These are phyloP conservation scores for Trichosanthes cucumerina DNA, from an alignment of 306 rosid genomes.

Conservation along the genomic window DNA sequence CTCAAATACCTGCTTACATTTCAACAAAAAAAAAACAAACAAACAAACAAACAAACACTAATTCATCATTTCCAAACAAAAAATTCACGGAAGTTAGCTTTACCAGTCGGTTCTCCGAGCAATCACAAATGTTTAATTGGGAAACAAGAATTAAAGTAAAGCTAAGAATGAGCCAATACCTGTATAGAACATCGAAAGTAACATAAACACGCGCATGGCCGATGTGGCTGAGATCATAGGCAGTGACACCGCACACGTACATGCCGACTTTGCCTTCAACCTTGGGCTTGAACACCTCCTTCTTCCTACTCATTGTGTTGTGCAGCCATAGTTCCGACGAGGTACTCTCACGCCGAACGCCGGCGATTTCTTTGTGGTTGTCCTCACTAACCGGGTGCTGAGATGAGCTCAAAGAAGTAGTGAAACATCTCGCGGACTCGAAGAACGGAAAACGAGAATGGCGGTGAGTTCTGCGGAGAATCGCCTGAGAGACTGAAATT, in stretches of 20 bases:
- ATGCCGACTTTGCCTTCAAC: constrained; percentile 69
- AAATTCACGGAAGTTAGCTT: neutral
- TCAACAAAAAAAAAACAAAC: constrained; percentile 20
- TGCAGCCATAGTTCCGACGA: constrained; percentile 56
- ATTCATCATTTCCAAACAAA: neutral
- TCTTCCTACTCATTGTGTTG: constrained; percentile 72
- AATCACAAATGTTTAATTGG: neutral
- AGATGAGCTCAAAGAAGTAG: constrained; percentile 25
- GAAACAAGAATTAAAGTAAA: neutral
- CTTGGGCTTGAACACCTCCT: constrained; percentile 60
- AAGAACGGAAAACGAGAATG: constrained; percentile 15
- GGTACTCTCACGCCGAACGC: neutral
- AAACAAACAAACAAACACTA: neutral
- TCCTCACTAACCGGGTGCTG: constrained; percentile 25
- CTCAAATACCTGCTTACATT: constrained; percentile 77
- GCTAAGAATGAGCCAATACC: constrained; percentile 34
- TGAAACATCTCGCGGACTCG: constrained; percentile 17
- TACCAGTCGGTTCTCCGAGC: neutral
- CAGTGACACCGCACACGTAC: constrained; percentile 97
- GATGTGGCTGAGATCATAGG: constrained; percentile 90
- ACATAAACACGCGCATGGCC: constrained; percentile 97
- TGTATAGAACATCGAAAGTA: constrained; percentile 83
- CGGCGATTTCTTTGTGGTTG: constrained; percentile 12
- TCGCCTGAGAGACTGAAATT: constrained; percentile 17
- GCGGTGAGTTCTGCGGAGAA: constrained; percentile 17